Conservation (phyloP, 2,329 filamentous ascomycete genomes). For the Colletotrichum lini region DNA sequence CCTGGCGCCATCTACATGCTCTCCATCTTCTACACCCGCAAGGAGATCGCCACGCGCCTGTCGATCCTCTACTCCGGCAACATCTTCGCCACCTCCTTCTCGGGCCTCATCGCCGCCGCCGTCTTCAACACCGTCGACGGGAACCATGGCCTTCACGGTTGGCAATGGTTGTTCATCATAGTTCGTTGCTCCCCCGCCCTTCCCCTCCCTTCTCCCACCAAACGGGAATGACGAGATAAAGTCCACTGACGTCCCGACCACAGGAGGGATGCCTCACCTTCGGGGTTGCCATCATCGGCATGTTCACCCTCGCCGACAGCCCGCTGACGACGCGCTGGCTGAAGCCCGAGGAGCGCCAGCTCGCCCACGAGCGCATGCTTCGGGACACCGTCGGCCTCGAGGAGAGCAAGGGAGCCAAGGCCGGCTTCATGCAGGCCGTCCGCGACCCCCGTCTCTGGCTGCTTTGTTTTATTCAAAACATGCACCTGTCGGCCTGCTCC, state of each 20-base stretch:
- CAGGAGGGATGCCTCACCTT: slow-evolving; percentile 49
- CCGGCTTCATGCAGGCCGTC: slow-evolving; percentile 46
- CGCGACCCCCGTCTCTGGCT: slow-evolving; percentile 50
- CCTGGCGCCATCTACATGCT: slow-evolving; percentile 57
- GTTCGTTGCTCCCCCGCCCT: no score
- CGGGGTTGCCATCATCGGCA: slow-evolving; percentile 48
- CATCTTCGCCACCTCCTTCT: slow-evolving; percentile 55
- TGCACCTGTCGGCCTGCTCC: slow-evolving; percentile 47
- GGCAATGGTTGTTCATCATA: slow-evolving; percentile 54
- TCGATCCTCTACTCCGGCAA: slow-evolving; percentile 61
- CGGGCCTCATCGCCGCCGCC: slow-evolving; percentile 60
- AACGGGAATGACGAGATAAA: no score
- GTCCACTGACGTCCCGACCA: no score
- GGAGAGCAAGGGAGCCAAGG: slow-evolving; percentile 56
- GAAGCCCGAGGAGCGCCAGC: slow-evolving; percentile 54
- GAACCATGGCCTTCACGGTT: slow-evolving; percentile 46
- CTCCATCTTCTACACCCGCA: slow-evolving; percentile 68
- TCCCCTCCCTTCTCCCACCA: no score
- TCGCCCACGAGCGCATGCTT: slow-evolving; percentile 58
- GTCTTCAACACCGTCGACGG: slow-evolving; percentile 54
- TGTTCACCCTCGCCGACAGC: slow-evolving; percentile 54
- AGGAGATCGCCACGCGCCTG: slow-evolving; percentile 60
- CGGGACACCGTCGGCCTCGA: slow-evolving; percentile 48
- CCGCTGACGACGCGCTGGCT: slow-evolving; percentile 56
- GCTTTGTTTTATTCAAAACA: slow-evolving; percentile 49